These are phyloP conservation scores for Cladosporium sp. DNA, from an alignment of 2,329 filamentous ascomycete species.

Conservation along the genomic window DNA sequence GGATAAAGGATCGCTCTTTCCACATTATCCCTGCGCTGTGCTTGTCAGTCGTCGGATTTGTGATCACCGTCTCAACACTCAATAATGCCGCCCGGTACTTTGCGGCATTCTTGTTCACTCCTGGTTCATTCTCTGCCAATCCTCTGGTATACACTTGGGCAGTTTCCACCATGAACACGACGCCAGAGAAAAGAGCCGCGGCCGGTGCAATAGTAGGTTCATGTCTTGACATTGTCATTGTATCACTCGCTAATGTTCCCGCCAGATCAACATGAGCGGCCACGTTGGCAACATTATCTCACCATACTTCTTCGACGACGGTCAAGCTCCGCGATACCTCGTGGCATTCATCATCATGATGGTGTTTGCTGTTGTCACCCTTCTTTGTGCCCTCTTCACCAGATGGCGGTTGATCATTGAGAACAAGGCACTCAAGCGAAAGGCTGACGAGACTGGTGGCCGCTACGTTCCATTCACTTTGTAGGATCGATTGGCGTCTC, in stretches of 20 bases:
- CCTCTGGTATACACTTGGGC: slow-evolving; percentile 41
- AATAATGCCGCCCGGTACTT: slow-evolving; percentile 26
- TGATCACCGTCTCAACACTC: slow-evolving; percentile 8
- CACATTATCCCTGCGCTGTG: slow-evolving; percentile 5
- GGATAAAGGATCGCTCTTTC: slow-evolving; percentile 8
- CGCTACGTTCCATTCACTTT: slow-evolving; percentile 13
- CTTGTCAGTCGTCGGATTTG: slow-evolving; percentile 5
- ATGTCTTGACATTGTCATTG: slow-evolving; percentile 23
- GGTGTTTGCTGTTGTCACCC: slow-evolving; percentile 5
- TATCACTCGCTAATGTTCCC: slow-evolving; percentile 38
- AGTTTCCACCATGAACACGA: slow-evolving; percentile 36
- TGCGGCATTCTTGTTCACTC: slow-evolving; percentile 37
- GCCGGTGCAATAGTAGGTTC: slow-evolving; percentile 40
- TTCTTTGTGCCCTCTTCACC: slow-evolving; percentile 3
- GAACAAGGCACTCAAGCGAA: slow-evolving; percentile 14
- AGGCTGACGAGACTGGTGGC: slow-evolving; percentile 5
- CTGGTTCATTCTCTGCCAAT: slow-evolving; percentile 39
- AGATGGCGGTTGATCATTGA: slow-evolving; percentile 17
- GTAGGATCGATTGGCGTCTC: not conserved
- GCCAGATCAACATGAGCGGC: slow-evolving; percentile 38
- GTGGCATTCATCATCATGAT: slow-evolving; percentile 21
- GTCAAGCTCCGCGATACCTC: slow-evolving; percentile 13
- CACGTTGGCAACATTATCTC: slow-evolving; percentile 43
- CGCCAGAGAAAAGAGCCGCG: slow-evolving; percentile 42
- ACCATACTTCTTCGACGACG: slow-evolving; percentile 41